A percentile compares a stretch with the other conserved stretches of the same genome.
Evolutionary conservation across 2,329 filamentous ascomycete species (phyloP).

Genomic region (Rutstroemia sydowiana): DNA sequence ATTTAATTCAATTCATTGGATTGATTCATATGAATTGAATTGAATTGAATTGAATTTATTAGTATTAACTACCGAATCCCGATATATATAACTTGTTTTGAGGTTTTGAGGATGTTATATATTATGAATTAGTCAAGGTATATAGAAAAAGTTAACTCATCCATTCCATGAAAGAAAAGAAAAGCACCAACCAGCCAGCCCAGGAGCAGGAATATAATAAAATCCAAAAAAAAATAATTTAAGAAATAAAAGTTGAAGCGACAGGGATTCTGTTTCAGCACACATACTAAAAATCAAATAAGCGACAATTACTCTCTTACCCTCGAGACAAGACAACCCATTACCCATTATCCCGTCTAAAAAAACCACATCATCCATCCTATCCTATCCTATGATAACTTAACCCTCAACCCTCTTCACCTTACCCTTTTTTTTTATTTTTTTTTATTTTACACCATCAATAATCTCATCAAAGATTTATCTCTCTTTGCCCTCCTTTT

Average conservation of each 20-base stretch:
- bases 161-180: background rate
- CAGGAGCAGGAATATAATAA: too few species aligned
- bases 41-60: background rate
- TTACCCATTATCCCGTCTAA: background rate
- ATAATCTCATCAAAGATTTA: background rate
- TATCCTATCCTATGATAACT: background rate
- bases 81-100: too few species aligned
- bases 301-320: slow-evolving; percentile 1
- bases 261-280: slow-evolving; percentile 8
- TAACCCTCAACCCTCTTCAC: too few species aligned
- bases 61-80: background rate
- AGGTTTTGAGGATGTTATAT: too few species aligned
- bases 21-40: background rate
- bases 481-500: slow-evolving; percentile 1
- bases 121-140: background rate
- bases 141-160: background rate
- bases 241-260: background rate
- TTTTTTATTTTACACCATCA: background rate
- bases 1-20: background rate
- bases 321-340: background rate
- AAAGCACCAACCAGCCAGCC: background rate
- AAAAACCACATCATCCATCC: background rate
- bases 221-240: background rate
- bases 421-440: background rate
- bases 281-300: background rate